These are phyloP conservation scores for Scorias spongiosa DNA, from an alignment of 2,329 filamentous ascomycete genomes.

Conservation along the genomic window DNA sequence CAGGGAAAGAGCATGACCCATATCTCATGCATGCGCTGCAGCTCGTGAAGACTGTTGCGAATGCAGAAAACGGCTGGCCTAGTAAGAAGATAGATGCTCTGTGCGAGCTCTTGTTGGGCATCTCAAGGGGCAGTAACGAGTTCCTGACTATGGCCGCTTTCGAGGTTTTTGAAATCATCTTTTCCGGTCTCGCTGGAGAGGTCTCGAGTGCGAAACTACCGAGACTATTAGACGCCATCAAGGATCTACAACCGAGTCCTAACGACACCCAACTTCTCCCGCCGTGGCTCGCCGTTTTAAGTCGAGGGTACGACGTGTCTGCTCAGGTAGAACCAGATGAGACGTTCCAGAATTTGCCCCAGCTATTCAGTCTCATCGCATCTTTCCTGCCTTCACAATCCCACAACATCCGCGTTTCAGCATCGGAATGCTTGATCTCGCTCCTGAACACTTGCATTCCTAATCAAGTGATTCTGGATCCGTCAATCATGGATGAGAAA, in stretches of 20 bases:
- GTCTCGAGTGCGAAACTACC: conserved; percentile 80
- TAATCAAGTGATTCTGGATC: conserved; percentile 65
- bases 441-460: conserved; percentile 86
- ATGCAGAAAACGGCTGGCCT: conserved; percentile 84
- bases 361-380: conserved; percentile 65
- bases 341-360: conserved; percentile 79
- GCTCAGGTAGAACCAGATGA: conserved; percentile 79
- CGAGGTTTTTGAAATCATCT: conserved; percentile 95
- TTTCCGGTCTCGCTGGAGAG: conserved; percentile 78
- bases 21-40: conserved; percentile 83
- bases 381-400: conserved; percentile 74
- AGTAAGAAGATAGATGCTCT: conserved; percentile 88
- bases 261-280: conserved; percentile 91
- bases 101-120: conserved; percentile 75
- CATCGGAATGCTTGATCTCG: conserved; percentile 86
- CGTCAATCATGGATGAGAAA: conserved; percentile 87
- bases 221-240: conserved; percentile 76
- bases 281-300: conserved; percentile 91
- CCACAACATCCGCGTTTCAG: conserved; percentile 85
- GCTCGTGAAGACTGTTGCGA: conserved; percentile 76
- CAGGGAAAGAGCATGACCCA: conserved; percentile 37
- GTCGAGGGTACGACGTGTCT: conserved; percentile 84
- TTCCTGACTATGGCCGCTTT: conserved; percentile 94
- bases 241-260: conserved; percentile 75
- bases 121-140: conserved; percentile 81